phyloP scores from a whole-genome alignment of 495 filamentous ascomycete genomes.

The Neurospora cerealis region DNA sequence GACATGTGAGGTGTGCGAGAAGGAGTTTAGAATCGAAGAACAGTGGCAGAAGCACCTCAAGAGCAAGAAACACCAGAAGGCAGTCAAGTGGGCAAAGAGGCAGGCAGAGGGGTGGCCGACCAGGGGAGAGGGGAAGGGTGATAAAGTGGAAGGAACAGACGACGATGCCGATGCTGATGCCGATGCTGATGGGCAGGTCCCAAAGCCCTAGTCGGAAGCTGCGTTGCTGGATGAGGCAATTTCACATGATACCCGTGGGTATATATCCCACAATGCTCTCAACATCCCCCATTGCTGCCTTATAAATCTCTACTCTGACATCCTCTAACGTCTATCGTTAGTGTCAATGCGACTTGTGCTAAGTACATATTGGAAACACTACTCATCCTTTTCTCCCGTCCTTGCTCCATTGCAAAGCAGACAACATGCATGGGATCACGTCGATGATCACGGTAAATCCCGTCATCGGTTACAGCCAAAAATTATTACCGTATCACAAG shows the following conservation, averaged over 20 bases:
- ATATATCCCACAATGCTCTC: not conserved
- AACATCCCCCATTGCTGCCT: not conserved
- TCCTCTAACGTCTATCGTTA: not conserved
- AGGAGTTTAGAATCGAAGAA: slow-evolving; percentile 55
- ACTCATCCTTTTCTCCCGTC: too few relatives aligned
- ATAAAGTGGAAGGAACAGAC: not conserved
- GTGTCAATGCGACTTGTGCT: too few relatives aligned
- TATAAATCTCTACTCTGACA: not conserved
- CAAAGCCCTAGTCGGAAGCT: not conserved
- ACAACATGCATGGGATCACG: too few relatives aligned
- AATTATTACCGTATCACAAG: too few relatives aligned
- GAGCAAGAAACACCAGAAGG: slow-evolving; percentile 47
- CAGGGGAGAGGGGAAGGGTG: not conserved
- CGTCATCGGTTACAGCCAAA: too few relatives aligned
- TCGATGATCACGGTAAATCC: too few relatives aligned
- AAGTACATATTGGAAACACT: too few relatives aligned
- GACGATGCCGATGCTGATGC: not conserved
- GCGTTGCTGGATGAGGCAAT: not conserved
- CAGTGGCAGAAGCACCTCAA: slow-evolving; percentile 70
- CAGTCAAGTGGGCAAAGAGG: slow-evolving; percentile 11
- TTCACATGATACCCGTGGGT: not conserved
- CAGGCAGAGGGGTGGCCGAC: slow-evolving; percentile 6
- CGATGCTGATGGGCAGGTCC: not conserved
- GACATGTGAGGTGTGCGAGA: slow-evolving; percentile 63
- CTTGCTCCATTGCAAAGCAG: too few relatives aligned